These are phyloP conservation scores for Chaetomiaceae sp. DNA, from an alignment of 2,329 filamentous ascomycete species.

Conservation along the genomic window DNA sequence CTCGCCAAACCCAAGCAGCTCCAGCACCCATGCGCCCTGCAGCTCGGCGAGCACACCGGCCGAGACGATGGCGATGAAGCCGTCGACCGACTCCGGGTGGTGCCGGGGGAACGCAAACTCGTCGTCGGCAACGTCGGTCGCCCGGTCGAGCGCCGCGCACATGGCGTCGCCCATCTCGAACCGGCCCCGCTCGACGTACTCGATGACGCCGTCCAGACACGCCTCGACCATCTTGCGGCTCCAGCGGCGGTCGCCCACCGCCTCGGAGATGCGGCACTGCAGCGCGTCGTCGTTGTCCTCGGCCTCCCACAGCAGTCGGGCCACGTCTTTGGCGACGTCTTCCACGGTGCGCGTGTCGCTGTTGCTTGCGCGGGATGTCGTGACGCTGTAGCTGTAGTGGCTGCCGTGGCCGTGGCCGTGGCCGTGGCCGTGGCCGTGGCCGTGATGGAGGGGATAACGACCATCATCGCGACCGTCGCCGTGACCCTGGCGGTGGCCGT, in stretches of 20 bases:
- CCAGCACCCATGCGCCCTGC: conserved; percentile 23
- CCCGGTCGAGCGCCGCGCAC: conserved; percentile 20
- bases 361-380: not conserved
- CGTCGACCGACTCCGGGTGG: conserved; percentile 19
- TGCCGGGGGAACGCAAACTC: conserved; percentile 20
- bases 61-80: conserved; percentile 23
- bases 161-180: conserved; percentile 20
- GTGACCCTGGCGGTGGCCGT: not conserved
- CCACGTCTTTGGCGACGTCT: conserved; percentile 13
- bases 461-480: too few species aligned
- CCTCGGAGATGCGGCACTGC: conserved; percentile 9
- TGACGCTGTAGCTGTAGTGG: not conserved
- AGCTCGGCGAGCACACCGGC: conserved; percentile 22
- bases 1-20: conserved; percentile 23
- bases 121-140: conserved; percentile 17
- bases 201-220: conserved; percentile 20
- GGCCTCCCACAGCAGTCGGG: conserved; percentile 16
- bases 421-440: not conserved
- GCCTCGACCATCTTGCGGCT: conserved; percentile 19
- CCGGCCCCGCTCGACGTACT: conserved; percentile 18
- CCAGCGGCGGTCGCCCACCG: conserved; percentile 17
- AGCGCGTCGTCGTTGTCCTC: conserved; percentile 18
- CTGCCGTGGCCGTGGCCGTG: not conserved
- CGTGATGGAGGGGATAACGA: too few species aligned
- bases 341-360: conserved; percentile 3